These are phyloP conservation scores for Pseudogymnoascus sp. DNA, from an alignment of 2,329 filamentous ascomycete genomes.

Conservation along the genomic window DNA sequence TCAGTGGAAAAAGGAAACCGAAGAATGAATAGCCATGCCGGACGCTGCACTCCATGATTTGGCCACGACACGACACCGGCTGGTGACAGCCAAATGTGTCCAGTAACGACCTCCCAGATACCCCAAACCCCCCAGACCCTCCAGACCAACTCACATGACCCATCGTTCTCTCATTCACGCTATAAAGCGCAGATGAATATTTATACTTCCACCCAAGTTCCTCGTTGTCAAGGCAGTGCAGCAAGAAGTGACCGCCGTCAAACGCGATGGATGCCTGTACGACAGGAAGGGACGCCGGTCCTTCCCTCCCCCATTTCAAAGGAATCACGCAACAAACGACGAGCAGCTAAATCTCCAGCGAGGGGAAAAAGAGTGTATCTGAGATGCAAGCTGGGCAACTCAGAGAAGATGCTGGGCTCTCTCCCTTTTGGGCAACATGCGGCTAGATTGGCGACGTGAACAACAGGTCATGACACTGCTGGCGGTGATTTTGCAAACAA, in stretches of 20 bases:
- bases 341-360: neutral
- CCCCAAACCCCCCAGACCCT: neutral
- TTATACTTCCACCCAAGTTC: neutral
- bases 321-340: neutral
- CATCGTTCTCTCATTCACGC: neutral
- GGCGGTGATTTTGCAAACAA: no score
- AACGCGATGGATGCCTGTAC: neutral
- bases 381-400: neutral
- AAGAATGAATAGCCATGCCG: neutral
- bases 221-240: neutral
- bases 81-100: neutral
- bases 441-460: neutral
- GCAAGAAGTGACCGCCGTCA: neutral
- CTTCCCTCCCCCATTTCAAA: neutral
- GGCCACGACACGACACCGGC: neutral
- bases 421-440: neutral
- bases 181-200: neutral
- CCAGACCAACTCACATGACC: neutral
- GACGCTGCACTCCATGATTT: neutral
- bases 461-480: neutral
- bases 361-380: no score
- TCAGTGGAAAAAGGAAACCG: neutral
- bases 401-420: no score
- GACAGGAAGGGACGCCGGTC: neutral
- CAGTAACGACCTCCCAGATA: neutral